These are phyloP conservation scores for Saccharomycopsis malanga DNA, from an alignment of 805 yeast species.

Conservation along the genomic window DNA sequence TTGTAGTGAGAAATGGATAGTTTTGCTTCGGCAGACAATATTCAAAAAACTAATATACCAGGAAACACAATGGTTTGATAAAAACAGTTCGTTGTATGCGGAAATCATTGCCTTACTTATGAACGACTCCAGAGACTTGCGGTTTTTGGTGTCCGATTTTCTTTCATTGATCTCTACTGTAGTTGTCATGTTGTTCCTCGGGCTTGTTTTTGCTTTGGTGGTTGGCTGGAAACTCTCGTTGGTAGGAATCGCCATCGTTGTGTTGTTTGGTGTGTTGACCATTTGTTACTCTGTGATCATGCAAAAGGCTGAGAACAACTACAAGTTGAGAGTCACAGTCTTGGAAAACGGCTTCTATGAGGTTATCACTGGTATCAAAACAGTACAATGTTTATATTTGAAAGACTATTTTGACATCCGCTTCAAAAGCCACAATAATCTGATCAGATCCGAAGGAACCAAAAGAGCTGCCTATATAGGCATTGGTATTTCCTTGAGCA, in stretches of 20 bases:
- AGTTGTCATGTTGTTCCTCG: slow-evolving; percentile 46
- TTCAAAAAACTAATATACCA: slow-evolving; percentile 46
- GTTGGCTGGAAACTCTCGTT: slow-evolving; percentile 84
- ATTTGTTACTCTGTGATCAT: slow-evolving; percentile 44
- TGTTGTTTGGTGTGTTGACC: slow-evolving; percentile 50
- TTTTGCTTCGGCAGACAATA: slow-evolving; percentile 40
- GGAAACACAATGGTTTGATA: slow-evolving; percentile 46
- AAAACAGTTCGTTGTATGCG: slow-evolving; percentile 35
- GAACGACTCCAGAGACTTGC: slow-evolving; percentile 76
- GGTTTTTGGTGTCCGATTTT: slow-evolving; percentile 58
- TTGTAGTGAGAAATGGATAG: slow-evolving; percentile 65
- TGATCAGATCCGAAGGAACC: slow-evolving; percentile 35
- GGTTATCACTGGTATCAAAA: slow-evolving; percentile 48
- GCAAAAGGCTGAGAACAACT: slow-evolving; percentile 49
- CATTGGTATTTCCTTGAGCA: slow-evolving; percentile 53
- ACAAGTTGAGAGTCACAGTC: slow-evolving; percentile 48
- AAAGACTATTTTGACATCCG: slow-evolving; percentile 39
- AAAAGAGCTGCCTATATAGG: slow-evolving; percentile 58
- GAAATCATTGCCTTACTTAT: slow-evolving; percentile 60
- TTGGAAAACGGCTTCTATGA: slow-evolving; percentile 49
- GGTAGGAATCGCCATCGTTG: slow-evolving; percentile 72
- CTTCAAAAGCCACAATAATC: slow-evolving; percentile 29
- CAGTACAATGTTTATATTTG: slow-evolving; percentile 54
- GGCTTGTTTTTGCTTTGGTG: slow-evolving; percentile 70
- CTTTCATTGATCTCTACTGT: slow-evolving; percentile 49